Conservation (phyloP, 805 yeast species). For the Metschnikowia dekortorum region DNA sequence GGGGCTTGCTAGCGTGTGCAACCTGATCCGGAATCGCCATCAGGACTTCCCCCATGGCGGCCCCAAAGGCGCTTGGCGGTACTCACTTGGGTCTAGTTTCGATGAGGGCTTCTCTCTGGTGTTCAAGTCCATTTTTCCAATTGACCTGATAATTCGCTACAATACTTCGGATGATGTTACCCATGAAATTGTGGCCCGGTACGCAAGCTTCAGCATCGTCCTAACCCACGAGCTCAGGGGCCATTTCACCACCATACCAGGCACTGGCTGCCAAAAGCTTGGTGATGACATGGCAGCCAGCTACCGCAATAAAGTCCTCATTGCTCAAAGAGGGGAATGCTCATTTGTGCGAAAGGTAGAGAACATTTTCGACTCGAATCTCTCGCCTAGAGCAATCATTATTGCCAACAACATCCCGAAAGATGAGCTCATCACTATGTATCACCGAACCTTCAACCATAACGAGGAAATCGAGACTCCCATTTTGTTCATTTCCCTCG, state of each 20-base stretch:
- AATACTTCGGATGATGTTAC: constrained; percentile 22
- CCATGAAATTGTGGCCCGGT: constrained; percentile 28
- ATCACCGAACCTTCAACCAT: constrained; percentile 41
- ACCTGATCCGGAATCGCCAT: too few relatives aligned
- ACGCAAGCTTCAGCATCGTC: constrained; percentile 40
- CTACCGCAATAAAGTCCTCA: constrained; percentile 21
- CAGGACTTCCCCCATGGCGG: background rate
- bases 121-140: constrained; percentile 39
- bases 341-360: constrained; percentile 50
- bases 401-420: constrained; percentile 51
- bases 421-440: constrained; percentile 52
- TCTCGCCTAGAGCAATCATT: constrained; percentile 47
- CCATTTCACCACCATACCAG: constrained; percentile 24
- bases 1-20: background rate
- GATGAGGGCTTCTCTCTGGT: constrained; percentile 18
- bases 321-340: constrained; percentile 45
- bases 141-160: constrained; percentile 32
- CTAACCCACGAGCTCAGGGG: constrained; percentile 23
- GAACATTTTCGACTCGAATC: constrained; percentile 31
- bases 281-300: constrained; percentile 9
- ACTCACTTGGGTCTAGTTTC: background rate
- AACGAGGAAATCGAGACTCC: constrained; percentile 41
- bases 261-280: constrained; percentile 26
- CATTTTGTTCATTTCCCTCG: constrained; percentile 47
- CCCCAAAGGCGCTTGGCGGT: background rate